Evolutionary conservation across 2,329 filamentous ascomycete species (phyloP), one percentile per base, ranked within the genome.

Genomic region (Alternaria sp.): DNA sequence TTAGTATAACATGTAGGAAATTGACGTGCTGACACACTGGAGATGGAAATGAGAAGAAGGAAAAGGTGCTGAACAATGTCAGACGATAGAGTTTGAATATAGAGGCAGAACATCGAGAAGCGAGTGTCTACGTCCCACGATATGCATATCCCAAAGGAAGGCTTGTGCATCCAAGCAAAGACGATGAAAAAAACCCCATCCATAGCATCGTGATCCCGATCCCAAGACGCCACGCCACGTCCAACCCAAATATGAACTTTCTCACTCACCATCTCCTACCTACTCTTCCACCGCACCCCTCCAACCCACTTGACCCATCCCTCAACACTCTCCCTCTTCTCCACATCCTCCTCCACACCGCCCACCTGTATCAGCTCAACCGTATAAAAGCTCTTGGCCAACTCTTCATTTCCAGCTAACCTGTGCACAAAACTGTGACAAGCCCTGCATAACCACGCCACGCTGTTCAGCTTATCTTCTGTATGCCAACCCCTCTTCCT

Each of bases 381-480:
- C 0, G 88, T 94, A 79, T 88, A 92, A 74, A 85, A 93, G 54
- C 89, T 81, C 68, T 85, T 83, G 14, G 92, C 93, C 67, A 96
- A 79, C 66, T 91, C 91, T 83, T 96, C 92, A 73, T 95, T 92
- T 5, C 80, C 83, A 34, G 87, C 89, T 72, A 93, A 86, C 39
- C 87, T 81, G 81, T 96, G 93, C 75, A 96, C 91, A 74, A 92
- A 93, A 42, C 85, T 87, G 81, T 96, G 93, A 71, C 93, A 96
- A 3, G 92, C 90, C 51, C 92, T 84, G 78, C 93, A 96, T 66
- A 96, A 79, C 92, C 92, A 96, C 12, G 93, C 92, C 20, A 95
- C 93, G 73, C 88, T 93, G 70, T 91, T 88, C 76, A 96, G 76
- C 79, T 88, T 86, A 76, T 91, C 91, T 63, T 88, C 87, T 4